These are phyloP conservation scores for Gossypium sturtianum DNA, from an alignment of 345 rosid species.

Conservation along the genomic window DNA sequence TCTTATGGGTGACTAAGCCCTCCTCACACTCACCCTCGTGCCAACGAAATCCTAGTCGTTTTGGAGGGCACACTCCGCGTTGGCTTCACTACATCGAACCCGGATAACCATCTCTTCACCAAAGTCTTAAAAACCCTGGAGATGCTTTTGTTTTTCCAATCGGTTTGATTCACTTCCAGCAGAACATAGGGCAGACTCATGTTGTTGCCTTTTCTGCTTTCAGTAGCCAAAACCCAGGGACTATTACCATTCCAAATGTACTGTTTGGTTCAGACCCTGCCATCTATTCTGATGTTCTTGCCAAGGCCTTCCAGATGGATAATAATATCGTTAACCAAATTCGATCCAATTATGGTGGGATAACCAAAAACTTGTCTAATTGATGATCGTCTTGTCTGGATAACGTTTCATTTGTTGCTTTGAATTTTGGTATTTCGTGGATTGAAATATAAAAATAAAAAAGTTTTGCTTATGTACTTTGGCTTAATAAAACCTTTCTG, in stretches of 20 bases:
- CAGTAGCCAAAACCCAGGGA: not conserved
- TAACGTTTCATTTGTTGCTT: not conserved
- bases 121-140: constrained; percentile 16
- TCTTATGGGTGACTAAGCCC: constrained; percentile 15
- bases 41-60: constrained; percentile 11
- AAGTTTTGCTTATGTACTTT: not conserved
- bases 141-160: constrained; percentile 30
- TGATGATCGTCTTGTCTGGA: not conserved
- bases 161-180: not conserved
- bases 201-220: constrained; percentile 7
- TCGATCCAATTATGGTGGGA: not conserved
- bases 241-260: constrained; percentile 18
- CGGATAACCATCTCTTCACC: constrained; percentile 11
- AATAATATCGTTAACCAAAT: not conserved
- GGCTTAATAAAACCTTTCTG: not conserved
- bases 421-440: not conserved
- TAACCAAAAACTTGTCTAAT: not conserved
- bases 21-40: constrained; percentile 16
- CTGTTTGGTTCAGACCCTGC: constrained; percentile 21
- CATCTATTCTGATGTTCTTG: constrained; percentile 10
- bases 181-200: not conserved
- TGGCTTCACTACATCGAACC: constrained; percentile 20
- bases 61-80: constrained; percentile 17
- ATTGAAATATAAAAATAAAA: not conserved
- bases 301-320: not conserved